Base-by-base conservation (phyloP, 768 basidiomycete genomes). In the Trametes punicea region DNA sequence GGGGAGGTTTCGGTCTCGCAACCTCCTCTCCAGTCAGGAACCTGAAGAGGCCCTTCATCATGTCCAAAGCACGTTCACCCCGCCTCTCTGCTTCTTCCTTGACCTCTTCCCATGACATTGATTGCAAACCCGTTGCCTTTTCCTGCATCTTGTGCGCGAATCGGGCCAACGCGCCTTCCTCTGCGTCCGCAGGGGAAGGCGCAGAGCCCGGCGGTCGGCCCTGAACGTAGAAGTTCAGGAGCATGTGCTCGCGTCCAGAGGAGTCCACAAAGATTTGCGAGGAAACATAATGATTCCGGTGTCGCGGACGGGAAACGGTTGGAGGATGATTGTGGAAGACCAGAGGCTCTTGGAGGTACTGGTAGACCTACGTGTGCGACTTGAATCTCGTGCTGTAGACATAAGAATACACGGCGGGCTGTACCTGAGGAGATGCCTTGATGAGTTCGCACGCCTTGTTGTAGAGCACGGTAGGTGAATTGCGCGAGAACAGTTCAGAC, bases 401-500 rank as follows among this genome's bases (percentile, higher is more conserved):
- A 1, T 8, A 15, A 16, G 46, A 10, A 31, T 13, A 27, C 13
- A 18, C 25, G 7, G 8, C 21, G 31, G 31, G 11, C 66, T 75
- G 38, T 58, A 82, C 80, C 65, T 69, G 70, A 18, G 72, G 67
- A 2, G 81, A 83, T 0, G 67, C 66, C 56, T 77, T 75, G 52
- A 82, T 79, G 49, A 71, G 73, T 27, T 80, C 72, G 64, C 81
- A 82, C 23, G 80, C 77, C 34, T 80, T 76, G 38, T 80, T 81
- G 65, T 91, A 90, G 29, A 93, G 71, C 25, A 90, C 88, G 4
- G 90, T 90, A 5, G 91, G 88, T 25, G 90, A 92, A 67, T 93
- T 93, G 67, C 81, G 84, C n/a, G 91, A 90, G 69, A 92, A 90
- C 6, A 93, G 74, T 65, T 93, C 91, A 6, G 90, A 86, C 15